Conservation (phyloP, 1,284 basidiomycete genomes). For the Ceratobasidium sp. region DNA sequence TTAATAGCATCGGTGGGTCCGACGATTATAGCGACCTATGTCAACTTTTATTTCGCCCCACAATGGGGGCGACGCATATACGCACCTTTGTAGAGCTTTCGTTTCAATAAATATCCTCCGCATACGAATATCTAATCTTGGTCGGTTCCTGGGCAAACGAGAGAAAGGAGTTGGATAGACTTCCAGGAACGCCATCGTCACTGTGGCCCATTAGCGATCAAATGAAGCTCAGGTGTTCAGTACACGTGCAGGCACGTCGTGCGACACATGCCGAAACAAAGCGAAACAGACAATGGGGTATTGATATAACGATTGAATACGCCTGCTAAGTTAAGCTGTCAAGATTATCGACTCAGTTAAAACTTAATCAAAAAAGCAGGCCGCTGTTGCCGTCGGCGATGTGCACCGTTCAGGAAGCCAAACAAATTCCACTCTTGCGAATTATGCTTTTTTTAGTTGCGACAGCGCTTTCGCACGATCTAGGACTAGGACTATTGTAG, state of each 20-base stretch:
- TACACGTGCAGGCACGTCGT: conserved; percentile 30
- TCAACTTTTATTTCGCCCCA: no score
- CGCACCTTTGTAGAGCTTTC: no score
- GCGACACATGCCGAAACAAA: no score
- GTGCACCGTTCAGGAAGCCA: neutral
- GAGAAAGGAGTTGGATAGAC: neutral
- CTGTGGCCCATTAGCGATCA: neutral
- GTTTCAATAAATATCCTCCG: no score
- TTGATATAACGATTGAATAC: neutral
- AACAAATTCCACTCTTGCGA: neutral
- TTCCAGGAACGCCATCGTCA: neutral
- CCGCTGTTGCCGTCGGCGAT: neutral
- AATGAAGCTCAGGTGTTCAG: neutral
- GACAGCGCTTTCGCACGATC: no score
- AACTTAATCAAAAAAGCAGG: neutral
- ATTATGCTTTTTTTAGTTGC: no score
- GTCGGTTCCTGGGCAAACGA: neutral
- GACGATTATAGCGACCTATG: neutral
- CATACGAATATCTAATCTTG: no score
- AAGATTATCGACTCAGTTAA: neutral
- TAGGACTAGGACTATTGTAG: neutral
- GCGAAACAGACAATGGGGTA: no score
- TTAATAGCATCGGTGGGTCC: no score
- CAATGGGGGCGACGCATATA: no score
- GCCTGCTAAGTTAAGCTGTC: neutral